phyloP scores from a whole-genome alignment of 768 basidiomycete species.

The Xanthoconium purpureum region DNA sequence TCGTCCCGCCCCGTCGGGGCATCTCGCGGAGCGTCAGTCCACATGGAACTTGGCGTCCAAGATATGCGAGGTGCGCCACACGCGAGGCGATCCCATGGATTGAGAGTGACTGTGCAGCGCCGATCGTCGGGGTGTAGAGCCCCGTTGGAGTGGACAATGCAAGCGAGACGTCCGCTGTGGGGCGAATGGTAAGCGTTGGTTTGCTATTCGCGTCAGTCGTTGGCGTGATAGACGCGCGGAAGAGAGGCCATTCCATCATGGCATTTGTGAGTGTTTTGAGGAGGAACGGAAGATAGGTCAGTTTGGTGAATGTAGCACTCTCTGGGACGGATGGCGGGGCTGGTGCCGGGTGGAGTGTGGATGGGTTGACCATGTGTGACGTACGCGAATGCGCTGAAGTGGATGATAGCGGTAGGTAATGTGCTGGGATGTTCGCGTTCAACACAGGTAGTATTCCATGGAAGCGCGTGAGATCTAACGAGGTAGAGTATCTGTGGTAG shows the following conservation, averaged over 20 bases:
- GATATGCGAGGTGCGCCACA: conserved; percentile 56
- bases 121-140: conserved; percentile 76
- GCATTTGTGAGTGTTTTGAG: conserved; percentile 77
- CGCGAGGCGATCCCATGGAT: conserved; percentile 61
- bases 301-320: conserved; percentile 53
- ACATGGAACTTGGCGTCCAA: conserved; percentile 66
- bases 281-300: conserved; percentile 82
- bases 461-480: conserved; percentile 69
- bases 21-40: conserved; percentile 65
- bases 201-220: conserved; percentile 35
- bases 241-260: conserved; percentile 82
- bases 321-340: conserved; percentile 44
- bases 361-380: conserved; percentile 36
- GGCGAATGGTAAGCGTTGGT: conserved; percentile 70
- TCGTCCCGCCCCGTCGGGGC: conserved; percentile 72
- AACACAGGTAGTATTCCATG: conserved; percentile 60
- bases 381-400: conserved; percentile 25
- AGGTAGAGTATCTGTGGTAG: conserved; percentile 60
- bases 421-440: conserved; percentile 65
- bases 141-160: conserved; percentile 81
- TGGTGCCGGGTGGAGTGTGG: conserved; percentile 39
- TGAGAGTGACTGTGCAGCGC: conserved; percentile 48
- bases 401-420: conserved; percentile 44
- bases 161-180: conserved; percentile 69
- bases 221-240: conserved; percentile 71